These are phyloP conservation scores for Rhodocollybia butyracea DNA, from an alignment of 768 basidiomycete species.

Conservation along the genomic window DNA sequence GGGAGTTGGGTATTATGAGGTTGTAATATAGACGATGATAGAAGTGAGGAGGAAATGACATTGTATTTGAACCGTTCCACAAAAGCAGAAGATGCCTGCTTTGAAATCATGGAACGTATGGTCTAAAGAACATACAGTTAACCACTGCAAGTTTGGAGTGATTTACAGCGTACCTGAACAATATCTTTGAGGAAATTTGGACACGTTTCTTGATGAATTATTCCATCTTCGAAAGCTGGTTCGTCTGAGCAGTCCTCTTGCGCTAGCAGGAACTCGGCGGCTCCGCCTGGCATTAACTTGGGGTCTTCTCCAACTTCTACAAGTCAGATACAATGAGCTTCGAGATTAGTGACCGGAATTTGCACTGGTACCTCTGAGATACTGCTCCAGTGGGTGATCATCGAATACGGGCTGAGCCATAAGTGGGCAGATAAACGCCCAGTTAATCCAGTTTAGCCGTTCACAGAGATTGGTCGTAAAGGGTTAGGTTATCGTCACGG, in stretches of 20 bases:
- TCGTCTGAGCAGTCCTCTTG: conserved; percentile 33
- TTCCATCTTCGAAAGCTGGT: conserved; percentile 23
- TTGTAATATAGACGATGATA: conserved; percentile 54
- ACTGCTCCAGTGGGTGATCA: conserved; percentile 72
- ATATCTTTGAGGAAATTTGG: conserved; percentile 31
- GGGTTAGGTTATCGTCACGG: not conserved
- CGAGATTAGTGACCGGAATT: not conserved
- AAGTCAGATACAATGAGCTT: conserved; percentile 3
- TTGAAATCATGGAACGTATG: conserved; percentile 18
- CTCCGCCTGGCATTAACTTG: conserved; percentile 56
- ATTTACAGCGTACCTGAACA: conserved; percentile 34
- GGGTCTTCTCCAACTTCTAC: conserved; percentile 59
- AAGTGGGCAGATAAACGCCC: conserved; percentile 10
- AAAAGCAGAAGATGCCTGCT: conserved; percentile 43
- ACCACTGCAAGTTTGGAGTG: not conserved
- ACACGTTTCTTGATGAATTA: conserved; percentile 27
- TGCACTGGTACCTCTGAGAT: conserved; percentile 54
- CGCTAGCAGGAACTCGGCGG: conserved; percentile 31
- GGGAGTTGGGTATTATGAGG: conserved; percentile 27
- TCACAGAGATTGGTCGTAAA: not conserved
- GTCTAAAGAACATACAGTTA: conserved; percentile 10
- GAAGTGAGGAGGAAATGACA: conserved; percentile 74
- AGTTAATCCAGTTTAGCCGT: not conserved
- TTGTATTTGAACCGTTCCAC: conserved; percentile 83
- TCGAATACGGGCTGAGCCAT: conserved; percentile 83